These are phyloP conservation scores for Filobasidium floriforme DNA, from an alignment of 768 basidiomycete species.

Conservation along the genomic window DNA sequence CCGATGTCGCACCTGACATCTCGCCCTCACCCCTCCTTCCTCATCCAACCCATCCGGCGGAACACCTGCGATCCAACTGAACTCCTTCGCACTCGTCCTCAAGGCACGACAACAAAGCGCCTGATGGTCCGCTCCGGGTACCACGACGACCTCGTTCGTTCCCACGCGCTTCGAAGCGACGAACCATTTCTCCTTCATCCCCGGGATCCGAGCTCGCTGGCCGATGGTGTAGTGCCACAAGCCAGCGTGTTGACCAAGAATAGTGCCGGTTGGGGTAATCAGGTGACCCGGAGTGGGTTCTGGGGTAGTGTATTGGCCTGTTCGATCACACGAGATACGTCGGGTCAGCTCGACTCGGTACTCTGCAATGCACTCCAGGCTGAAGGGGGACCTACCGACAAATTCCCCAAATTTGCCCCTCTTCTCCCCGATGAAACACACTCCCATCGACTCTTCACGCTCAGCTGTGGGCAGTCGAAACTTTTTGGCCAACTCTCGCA, in stretches of 20 bases:
- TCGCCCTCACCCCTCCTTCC: constrained; percentile 50
- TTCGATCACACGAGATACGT: too few relatives aligned
- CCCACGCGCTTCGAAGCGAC: constrained; percentile 63
- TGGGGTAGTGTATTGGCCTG: constrained; percentile 69
- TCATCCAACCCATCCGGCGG: constrained; percentile 49
- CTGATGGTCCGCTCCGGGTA: constrained; percentile 63
- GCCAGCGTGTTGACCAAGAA: constrained; percentile 60
- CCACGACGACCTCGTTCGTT: constrained; percentile 65
- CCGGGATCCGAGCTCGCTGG: constrained; percentile 62
- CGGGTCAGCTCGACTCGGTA: background rate
- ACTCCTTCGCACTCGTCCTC: constrained; percentile 47
- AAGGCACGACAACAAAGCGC: constrained; percentile 49
- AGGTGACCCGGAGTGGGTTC: constrained; percentile 58
- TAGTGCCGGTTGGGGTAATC: constrained; percentile 55
- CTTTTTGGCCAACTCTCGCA: constrained; percentile 62
- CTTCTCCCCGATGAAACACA: constrained; percentile 81
- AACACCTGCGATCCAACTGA: constrained; percentile 65
- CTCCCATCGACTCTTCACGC: constrained; percentile 80
- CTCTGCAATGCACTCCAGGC: background rate
- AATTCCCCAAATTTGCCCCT: constrained; percentile 65
- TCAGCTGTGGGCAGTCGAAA: constrained; percentile 63
- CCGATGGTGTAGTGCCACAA: constrained; percentile 82
- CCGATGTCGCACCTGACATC: constrained; percentile 63
- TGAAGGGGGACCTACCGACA: constrained; percentile 51
- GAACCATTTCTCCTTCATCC: constrained; percentile 59